A percentile compares a stretch with the other conserved stretches of the same genome.
Evolutionary conservation across 768 basidiomycete genomes (phyloP).

Genomic region (Amanita muscaria): DNA sequence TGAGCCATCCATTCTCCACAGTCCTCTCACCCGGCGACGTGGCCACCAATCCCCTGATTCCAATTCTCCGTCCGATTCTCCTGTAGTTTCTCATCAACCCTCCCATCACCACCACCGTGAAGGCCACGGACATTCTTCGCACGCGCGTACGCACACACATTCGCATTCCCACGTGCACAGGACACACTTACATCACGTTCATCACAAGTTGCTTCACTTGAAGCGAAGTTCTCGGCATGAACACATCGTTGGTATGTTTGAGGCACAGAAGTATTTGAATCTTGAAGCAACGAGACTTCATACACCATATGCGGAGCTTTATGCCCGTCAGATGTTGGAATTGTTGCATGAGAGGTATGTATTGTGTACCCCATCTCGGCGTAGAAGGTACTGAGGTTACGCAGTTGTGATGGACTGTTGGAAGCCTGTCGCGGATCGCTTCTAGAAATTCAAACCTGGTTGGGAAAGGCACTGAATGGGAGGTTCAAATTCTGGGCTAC

Average conservation of each 20-base stretch:
- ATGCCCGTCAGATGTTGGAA: constrained; percentile 32
- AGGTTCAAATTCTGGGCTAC: constrained; percentile 29
- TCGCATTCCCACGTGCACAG: constrained; percentile 15
- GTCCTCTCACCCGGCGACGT: not conserved
- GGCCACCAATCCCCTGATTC: not conserved
- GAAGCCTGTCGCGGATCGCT: constrained; percentile 32
- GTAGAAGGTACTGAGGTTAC: not conserved
- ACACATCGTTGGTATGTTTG: constrained; percentile 62
- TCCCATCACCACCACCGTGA: not conserved
- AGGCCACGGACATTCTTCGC: too few species aligned
- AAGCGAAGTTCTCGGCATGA: constrained; percentile 27
- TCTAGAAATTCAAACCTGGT: constrained; percentile 39
- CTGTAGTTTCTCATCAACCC: not conserved
- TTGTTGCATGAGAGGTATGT: constrained; percentile 38
- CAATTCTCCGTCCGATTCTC: not conserved
- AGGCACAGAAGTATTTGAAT: constrained; percentile 61
- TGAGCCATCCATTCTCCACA: not conserved
- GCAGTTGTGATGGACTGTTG: constrained; percentile 46
- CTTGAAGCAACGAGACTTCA: constrained; percentile 47
- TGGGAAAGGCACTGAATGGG: constrained; percentile 29
- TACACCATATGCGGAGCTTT: constrained; percentile 37
- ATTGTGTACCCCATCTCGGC: not conserved
- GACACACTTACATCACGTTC: constrained; percentile 17
- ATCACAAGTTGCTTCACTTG: constrained; percentile 30
- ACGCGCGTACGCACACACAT: not conserved